These are phyloP conservation scores for Yamadazyma epiphylla DNA, from an alignment of 1,139 yeast species.

Conservation along the genomic window DNA sequence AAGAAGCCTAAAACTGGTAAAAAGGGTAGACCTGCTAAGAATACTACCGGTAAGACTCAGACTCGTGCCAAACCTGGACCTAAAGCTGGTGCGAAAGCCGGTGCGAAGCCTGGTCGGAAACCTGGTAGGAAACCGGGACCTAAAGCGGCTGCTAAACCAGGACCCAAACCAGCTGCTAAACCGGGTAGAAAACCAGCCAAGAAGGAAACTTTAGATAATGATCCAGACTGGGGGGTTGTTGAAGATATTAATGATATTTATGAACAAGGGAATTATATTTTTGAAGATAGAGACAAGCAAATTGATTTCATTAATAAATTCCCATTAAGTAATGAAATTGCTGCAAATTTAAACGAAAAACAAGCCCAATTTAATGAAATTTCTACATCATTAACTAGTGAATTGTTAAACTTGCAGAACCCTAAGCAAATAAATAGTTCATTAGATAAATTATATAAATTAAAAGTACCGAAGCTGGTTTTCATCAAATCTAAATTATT, in stretches of 20 bases:
- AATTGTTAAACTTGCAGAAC: conserved; percentile 9
- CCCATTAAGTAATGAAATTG: conserved; percentile 21
- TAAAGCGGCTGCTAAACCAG: conserved; percentile 4
- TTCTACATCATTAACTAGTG: conserved; percentile 15
- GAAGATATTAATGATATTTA: conserved; percentile 20
- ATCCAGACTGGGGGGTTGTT: conserved; percentile 45
- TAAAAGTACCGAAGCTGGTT: conserved; percentile 26
- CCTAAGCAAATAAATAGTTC: neutral
- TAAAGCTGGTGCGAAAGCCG: neutral
- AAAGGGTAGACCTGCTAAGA: conserved; percentile 4
- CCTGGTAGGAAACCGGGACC: neutral
- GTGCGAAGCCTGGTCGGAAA: conserved; percentile 1
- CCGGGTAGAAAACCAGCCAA: conserved; percentile 6
- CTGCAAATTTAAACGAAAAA: conserved; percentile 13
- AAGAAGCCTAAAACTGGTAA: conserved; percentile 11
- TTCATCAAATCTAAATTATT: conserved; percentile 29
- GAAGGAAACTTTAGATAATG: conserved; percentile 21
- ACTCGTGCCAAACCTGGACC: conserved; percentile 1
- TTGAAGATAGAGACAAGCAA: conserved; percentile 31
- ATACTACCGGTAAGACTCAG: conserved; percentile 1
- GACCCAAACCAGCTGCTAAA: conserved; percentile 8
- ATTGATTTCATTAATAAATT: conserved; percentile 19
- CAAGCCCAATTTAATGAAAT: conserved; percentile 18
- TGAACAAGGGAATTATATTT: conserved; percentile 32
- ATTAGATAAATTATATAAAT: conserved; percentile 17